A percentile compares a stretch with the other conserved stretches of the same genome.
Evolutionary conservation across 140 eudicot genomes (phyloP).

Genomic region (Stevia rebaudiana): DNA sequence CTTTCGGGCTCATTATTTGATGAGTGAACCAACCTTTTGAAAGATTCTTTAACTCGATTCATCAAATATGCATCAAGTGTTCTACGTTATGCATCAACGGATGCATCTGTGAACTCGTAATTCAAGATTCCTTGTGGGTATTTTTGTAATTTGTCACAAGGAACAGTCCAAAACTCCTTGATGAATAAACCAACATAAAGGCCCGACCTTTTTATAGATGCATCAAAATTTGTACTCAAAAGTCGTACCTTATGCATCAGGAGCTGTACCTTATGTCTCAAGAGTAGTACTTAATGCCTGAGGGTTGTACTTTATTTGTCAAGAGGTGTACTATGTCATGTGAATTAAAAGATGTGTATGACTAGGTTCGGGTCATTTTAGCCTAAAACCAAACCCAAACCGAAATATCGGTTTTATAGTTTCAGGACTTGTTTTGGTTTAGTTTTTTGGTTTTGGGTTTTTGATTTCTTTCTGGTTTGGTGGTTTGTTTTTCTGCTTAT

Average conservation of each 20-base stretch:
- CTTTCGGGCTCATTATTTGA: no score
- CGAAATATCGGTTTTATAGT: no score
- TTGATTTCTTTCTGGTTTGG: no score
- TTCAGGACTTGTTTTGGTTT: no score
- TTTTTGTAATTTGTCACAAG: neutral
- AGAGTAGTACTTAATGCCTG: neutral
- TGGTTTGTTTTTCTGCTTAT: no score
- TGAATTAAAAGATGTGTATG: neutral
- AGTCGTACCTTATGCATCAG: neutral
- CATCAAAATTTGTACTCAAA: neutral
- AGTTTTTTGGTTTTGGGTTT: no score
- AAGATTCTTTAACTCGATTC: neutral
- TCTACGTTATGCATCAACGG: neutral
- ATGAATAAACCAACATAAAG: neutral
- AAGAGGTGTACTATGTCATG: neutral
- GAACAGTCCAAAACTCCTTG: neutral
- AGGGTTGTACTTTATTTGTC: neutral
- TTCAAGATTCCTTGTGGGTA: slow-evolving; percentile 12
- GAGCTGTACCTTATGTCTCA: neutral
- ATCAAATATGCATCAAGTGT: neutral
- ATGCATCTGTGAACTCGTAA: neutral
- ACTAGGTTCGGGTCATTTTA: no score
- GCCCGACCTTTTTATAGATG: neutral
- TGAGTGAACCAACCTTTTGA: neutral
- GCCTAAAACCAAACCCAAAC: no score